Base-by-base conservation (phyloP, 2,329 filamentous ascomycete genomes). In the Talaromyces sp. region DNA sequence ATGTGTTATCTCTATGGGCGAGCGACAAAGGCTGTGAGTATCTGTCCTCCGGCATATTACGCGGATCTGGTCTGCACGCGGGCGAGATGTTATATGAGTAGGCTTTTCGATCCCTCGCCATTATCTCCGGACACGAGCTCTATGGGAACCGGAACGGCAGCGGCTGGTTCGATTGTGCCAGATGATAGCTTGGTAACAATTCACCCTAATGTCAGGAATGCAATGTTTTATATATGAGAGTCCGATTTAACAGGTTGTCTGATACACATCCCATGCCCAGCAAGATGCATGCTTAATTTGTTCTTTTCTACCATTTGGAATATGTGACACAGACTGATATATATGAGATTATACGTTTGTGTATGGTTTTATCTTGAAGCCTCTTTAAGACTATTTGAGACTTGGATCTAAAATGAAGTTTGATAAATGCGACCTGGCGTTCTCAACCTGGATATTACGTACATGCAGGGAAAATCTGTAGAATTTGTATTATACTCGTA, bases 41-140 rank as follows among this genome's bases (percentile, higher is more conserved):
- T 96, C 69, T 95, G 90, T 70, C 91, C 93, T 0, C 91, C 93
- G 0, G 92, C 92, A 0, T 96, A 96, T 81, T 97, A 96, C 73
- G 93, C 93, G 0, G 93, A 97, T 74, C 82, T 96, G 31, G 85
- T 94, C 2, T 95, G 91, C 73, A 90, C 91, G 68, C 84, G 93
- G 3, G 89, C 90, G 0, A 83, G 93, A 0, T 84, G 84, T 14
- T 94, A 96, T 73, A 82, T 94, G 2, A 85, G 86, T 33, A 82
- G 85, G 24, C 80, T 86, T 27, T 88, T 90, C 68, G 86, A 88
- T 41, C 76, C 78, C 1, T 66, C 72, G 6, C 37, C 66, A 8
- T 43, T 57, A 54, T 62, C 66, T n/a, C 47, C 63, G 4, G 67
- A 68, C 3, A 66, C 69, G n/a, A 70, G 62, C 0, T 77, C 74